Evolutionary conservation across 768 basidiomycete genomes (phyloP), one percentile per base, ranked within the genome.

Genomic region (Pleurotus pulmonarius): DNA sequence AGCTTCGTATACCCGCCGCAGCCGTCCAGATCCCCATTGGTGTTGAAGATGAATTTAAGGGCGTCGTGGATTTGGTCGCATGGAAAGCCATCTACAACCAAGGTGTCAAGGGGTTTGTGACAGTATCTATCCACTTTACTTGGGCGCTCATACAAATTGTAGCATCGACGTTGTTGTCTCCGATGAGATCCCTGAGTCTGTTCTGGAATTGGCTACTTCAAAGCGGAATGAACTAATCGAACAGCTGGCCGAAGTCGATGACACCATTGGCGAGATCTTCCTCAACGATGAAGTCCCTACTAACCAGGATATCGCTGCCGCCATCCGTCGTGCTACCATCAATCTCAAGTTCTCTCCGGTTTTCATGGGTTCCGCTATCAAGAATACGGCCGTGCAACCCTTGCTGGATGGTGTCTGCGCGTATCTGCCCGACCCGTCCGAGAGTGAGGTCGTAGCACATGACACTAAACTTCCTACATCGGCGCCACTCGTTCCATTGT

Each of bases 1-100:
- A 98, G 70, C 85, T 99, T 34, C 85, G 88, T 55, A 94, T 97
- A 53, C 80, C 91, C 34, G 95, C 96, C 20, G 97, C 97, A 7
- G 93, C 95, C 15, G 90, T 98, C 9, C 95, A 98, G 63, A 86
- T 98, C 15, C 97, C 96, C 13, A 98, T 99, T 59, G 97, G 97
- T 70, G 63, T 75, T 1, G 97, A 98, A 68, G 87, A 88, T 58
- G 85, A 87, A 41, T 88, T 98, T 64, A 82, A 79, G 40, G 97
- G 97, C 58, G 90, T 98, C 1, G 88, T 99, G 29, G 97, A 99
- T 71, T 76, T 99, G 34, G 91, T 99, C 49, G 81, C 90, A 58
- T 94, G 92, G 96, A 92, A 93, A 68, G 84, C 95, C 11, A 80
- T 97, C 53, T 98, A 97, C 75, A 96, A 97, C 67, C 81, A 94